A percentile compares a stretch with the other conserved stretches of the same genome.
phyloP scores from a whole-genome alignment of 1,284 basidiomycete genomes.

The Ustilago xerochloae region DNA sequence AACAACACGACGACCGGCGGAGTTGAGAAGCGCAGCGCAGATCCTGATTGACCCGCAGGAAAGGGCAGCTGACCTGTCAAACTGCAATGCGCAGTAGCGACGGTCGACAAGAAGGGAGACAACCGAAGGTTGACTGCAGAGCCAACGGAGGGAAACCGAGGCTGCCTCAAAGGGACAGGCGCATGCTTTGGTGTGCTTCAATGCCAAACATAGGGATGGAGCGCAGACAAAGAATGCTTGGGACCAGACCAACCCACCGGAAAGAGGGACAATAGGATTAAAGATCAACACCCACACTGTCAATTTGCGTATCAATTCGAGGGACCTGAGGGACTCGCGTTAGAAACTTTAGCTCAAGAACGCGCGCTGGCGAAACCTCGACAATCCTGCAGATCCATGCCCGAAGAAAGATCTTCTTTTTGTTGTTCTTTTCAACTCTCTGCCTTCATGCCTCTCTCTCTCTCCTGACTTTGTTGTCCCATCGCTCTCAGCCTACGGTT shows the following conservation, averaged over 20 bases:
- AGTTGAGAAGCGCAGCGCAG: conserved; percentile 6
- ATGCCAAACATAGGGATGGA: background rate
- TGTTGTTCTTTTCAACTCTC: no score
- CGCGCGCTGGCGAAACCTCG: no score
- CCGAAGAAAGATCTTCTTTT: no score
- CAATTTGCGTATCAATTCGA: no score
- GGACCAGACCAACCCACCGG: no score
- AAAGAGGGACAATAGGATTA: no score
- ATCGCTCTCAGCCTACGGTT: no score
- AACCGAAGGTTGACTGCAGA: background rate
- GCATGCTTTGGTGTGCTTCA: background rate
- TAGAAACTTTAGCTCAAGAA: no score
- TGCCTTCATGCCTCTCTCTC: no score
- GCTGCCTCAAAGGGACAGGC: background rate
- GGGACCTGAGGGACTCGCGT: no score
- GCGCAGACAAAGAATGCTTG: background rate
- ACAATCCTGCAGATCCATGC: no score
- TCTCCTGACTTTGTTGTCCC: no score
- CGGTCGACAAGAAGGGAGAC: background rate
- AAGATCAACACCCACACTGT: background rate
- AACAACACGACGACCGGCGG: conserved; percentile 6
- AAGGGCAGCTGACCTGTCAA: background rate
- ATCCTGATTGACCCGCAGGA: background rate
- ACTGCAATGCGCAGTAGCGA: background rate
- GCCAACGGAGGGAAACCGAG: background rate